Evolutionary conservation across 495 filamentous ascomycete genomes (phyloP), one percentile per base, ranked within the genome.

Genomic region (Penicillium dipodomyicola): DNA sequence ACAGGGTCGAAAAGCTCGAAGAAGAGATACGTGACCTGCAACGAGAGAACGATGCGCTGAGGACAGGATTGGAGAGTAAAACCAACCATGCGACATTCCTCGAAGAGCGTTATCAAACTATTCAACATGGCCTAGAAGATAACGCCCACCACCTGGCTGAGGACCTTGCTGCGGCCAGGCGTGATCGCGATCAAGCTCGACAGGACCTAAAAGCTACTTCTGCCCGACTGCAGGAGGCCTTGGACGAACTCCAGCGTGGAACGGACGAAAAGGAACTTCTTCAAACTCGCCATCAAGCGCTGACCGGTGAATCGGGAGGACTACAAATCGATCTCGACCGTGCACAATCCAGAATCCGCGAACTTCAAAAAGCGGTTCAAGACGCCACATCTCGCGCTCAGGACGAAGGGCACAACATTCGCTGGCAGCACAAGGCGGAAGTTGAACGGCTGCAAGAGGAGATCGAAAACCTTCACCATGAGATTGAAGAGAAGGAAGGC

Each of bases 401-500:
- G 14, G 73, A 83, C 10, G 83, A 81, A 54, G 82, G 83, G 53
- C 79, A 82, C 30, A 78, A 80, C 27, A 67, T 87, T 35, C 74
- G 74, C 44, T 59, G 69, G 53, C 82, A 91, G 65, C 86, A 85
- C 63, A 81, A 84, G 45, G 76, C 77, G 10, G 86, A 89, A 59
- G 75, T 87, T 39, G 82, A 85, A 17, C 77, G 77, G 20, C 71
- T 90, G 5, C 80, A 83, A 54, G 83, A 87, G 52, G 81, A 90
- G 51, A 81, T 90, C 30, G 84, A 89, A 29, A 76, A 84, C 55
- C 79, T 91, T 10, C 81, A 86, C 39, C 83, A 83, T 33, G 85
- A 90, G 53, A 78, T 91, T n/a, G 82, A 87, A 59, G 87, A 90
- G 59, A 86, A 88, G 52, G 85, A 90, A 63, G 84, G 83, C 30